phyloP scores from a whole-genome alignment of 208 protist genomes.

The Leishmania gerbilli region DNA sequence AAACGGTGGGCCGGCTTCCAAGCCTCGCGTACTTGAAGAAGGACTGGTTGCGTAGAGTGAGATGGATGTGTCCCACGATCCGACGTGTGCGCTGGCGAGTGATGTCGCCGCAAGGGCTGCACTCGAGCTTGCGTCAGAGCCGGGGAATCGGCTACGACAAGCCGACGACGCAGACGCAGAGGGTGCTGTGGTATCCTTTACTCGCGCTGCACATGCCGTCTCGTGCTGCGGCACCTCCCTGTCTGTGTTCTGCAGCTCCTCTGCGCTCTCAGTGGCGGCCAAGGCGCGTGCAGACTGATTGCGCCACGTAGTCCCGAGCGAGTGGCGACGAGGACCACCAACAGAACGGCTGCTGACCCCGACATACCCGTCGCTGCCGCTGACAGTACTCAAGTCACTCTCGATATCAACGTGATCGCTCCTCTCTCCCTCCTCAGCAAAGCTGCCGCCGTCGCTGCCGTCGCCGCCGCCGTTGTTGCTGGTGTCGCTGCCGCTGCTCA shows the following conservation, averaged over 20 bases:
- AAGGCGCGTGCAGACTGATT: not conserved
- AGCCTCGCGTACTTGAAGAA: not conserved
- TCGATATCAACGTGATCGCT: slow-evolving; percentile 1
- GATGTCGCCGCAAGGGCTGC: not conserved
- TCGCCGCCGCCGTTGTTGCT: not conserved
- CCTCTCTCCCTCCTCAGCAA: not conserved
- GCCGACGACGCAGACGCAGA: not conserved
- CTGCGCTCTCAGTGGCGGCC: not conserved
- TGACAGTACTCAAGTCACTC: slow-evolving; percentile 5
- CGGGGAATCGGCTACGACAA: not conserved
- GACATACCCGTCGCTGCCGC: slow-evolving; percentile 1
- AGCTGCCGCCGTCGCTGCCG: not conserved
- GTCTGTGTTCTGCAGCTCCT: not conserved
- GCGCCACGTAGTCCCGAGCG: slow-evolving; percentile 6
- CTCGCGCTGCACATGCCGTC: not conserved
- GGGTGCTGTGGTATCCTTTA: not conserved
- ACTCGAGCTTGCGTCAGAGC: not conserved
- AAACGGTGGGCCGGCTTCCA: not conserved
- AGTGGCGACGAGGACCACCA: slow-evolving; percentile 1
- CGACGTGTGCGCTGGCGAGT: not conserved
- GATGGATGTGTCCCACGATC: slow-evolving; percentile 5
- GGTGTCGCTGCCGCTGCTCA: slow-evolving; percentile 6
- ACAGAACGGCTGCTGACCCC: not conserved
- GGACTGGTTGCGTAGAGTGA: not conserved
- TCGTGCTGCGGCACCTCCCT: not conserved